Evolutionary conservation across 192 early-diverging fungal species (phyloP).

Genomic region (Gamsiella multidivaricata): DNA sequence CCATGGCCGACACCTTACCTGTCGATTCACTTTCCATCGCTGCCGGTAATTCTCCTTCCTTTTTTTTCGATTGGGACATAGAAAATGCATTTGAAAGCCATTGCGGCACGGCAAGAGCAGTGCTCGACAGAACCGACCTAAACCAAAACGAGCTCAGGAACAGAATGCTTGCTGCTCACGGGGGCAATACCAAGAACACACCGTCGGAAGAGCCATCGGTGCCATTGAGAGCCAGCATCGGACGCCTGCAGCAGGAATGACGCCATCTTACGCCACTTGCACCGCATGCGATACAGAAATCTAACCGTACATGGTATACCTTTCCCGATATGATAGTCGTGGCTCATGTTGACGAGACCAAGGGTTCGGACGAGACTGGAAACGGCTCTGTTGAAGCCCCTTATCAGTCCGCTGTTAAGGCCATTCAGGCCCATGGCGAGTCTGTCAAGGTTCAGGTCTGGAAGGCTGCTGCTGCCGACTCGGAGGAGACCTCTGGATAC

Average conservation of each 20-base stretch:
- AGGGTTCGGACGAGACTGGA: slow-evolving; percentile 85
- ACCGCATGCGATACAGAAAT: too few species aligned
- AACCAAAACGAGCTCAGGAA: too few species aligned
- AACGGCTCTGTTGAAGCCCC: slow-evolving; percentile 79
- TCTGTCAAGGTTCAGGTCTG: slow-evolving; percentile 71
- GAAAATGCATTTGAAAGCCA: background rate
- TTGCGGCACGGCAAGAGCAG: too few species aligned
- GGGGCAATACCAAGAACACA: too few species aligned
- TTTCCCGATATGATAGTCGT: slow-evolving; percentile 6
- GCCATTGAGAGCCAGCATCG: too few species aligned
- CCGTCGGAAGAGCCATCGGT: too few species aligned
- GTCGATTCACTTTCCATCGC: slow-evolving; percentile 45
- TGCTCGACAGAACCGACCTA: too few species aligned
- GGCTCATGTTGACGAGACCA: slow-evolving; percentile 83
- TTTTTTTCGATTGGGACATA: background rate
- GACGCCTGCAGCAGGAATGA: too few species aligned
- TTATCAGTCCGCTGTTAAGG: slow-evolving; percentile 80
- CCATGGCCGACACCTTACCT: slow-evolving; percentile 49
- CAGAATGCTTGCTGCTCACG: too few species aligned
- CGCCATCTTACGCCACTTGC: too few species aligned
- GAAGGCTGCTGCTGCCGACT: slow-evolving; percentile 63
- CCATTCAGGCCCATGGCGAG: slow-evolving; percentile 69
- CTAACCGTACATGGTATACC: too few species aligned
- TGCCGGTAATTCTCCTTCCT: slow-evolving; percentile 28
- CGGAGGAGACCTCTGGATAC: slow-evolving; percentile 72